Base-by-base conservation (phyloP, 2,329 filamentous ascomycete genomes). In the Moelleriella libera region DNA sequence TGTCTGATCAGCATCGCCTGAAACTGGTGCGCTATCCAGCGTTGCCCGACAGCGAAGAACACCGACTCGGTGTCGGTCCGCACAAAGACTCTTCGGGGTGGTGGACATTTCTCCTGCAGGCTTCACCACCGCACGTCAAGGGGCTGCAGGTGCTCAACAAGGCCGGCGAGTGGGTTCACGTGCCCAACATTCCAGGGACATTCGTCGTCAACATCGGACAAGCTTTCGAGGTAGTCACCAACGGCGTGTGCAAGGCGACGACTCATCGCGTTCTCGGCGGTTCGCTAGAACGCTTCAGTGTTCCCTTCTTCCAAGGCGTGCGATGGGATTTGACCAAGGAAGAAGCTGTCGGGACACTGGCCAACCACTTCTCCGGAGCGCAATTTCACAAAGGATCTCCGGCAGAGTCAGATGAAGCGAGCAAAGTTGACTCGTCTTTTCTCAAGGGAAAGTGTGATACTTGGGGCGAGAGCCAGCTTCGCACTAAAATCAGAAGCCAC, bases 71-170 rank as follows among this genome's bases (percentile, higher is more conserved):
- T 1, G 76, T 81, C 1, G 78, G 77, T 0, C 71, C 78, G 1
- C 77, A 81, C 60, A 80, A 80, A 54, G 75, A 79, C 57, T 80
- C 72, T 0, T 79, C 75, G 0, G 34, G 34, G 8, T 81, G 76
- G 75, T 76, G 78, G 64, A 82, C 78, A 0, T 81, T 82, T 51
- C 68, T 82, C 4, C 69, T 78, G 1, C 79, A 82, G 57, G 73
- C 76, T 6, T 37, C 34, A 12, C 34, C 34, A 37, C 76, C 72
- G 0, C 68, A 68, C 8, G 63, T 70, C 1, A 57, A 67, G 40
- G 71, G 75, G 0, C 61, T 78, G 0, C 70, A 78, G 54, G 72
- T 71, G 1, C 65, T 79, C 12, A 70, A 70, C 49, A 63, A 66
- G 41, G 54, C 56, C 0, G 72, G 71, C 1, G 51, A 57, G 2